Percentiles rank a stretch among this genome's conserved stretches.
Conservation (phyloP, 768 basidiomycete genomes). For the Phanerochaete sordida region DNA sequence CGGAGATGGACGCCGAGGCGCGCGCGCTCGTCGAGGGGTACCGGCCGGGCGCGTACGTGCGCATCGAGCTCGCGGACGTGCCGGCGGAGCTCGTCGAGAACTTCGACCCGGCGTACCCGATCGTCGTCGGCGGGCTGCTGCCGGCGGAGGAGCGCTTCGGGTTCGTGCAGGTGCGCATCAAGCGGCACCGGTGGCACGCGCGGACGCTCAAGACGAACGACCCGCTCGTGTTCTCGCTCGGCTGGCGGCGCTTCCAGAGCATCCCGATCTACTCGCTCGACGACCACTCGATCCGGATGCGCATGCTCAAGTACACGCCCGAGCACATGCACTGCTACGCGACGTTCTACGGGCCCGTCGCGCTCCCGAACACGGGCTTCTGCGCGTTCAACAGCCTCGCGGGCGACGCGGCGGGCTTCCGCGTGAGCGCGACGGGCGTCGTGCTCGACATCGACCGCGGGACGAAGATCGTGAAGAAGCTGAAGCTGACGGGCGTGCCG, state of each 20-base stretch:
- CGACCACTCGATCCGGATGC: constrained; percentile 97
- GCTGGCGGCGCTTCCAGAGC: constrained; percentile 96
- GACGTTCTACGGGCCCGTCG: constrained; percentile 92
- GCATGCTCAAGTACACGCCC: constrained; percentile 99
- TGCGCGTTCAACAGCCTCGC: constrained; percentile 91
- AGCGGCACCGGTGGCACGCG: constrained; percentile 92
- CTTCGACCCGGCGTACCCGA: constrained; percentile 89
- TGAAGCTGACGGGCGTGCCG: constrained; percentile 93
- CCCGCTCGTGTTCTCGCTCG: constrained; percentile 93
- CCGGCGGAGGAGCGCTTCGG: constrained; percentile 90
- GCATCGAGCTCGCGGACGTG: constrained; percentile 80
- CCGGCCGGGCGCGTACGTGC: constrained; percentile 88
- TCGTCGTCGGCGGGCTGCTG: constrained; percentile 89
- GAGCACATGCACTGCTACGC: constrained; percentile 99
- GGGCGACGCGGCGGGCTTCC: constrained; percentile 68
- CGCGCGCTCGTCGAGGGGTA: constrained; percentile 88
- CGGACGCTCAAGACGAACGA: constrained; percentile 95
- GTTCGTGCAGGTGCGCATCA: constrained; percentile 92
- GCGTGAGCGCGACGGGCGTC: constrained; percentile 91
- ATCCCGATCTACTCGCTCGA: constrained; percentile 95
- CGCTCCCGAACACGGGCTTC: constrained; percentile 93
- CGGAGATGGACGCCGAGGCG: constrained; percentile 67
- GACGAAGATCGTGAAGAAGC: constrained; percentile 95
- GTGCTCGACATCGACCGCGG: constrained; percentile 92
- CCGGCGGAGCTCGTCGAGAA: constrained; percentile 91